Percentiles rank a stretch among this genome's conserved stretches.
phyloP scores from a whole-genome alignment of 2,329 filamentous ascomycete genomes.

The Exophiala sp. region DNA sequence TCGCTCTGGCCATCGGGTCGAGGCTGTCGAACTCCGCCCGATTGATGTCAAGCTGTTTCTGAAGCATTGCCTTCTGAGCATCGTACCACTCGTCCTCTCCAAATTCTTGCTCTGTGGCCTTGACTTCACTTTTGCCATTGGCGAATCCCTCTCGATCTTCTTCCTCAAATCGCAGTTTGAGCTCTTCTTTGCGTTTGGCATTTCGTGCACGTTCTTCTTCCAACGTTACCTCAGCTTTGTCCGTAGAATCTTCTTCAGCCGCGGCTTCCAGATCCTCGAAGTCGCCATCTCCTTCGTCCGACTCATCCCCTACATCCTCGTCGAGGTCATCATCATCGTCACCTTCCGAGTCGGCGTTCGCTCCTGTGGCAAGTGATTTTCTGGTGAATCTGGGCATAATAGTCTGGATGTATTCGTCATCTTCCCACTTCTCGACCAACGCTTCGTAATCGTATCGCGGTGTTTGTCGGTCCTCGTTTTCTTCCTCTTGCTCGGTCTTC shows the following conservation, averaged over 20 bases:
- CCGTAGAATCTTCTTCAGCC: slow-evolving; percentile 38
- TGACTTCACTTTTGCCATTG: slow-evolving; percentile 79
- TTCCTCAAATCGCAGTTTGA: slow-evolving; percentile 91
- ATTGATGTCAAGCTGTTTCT: slow-evolving; percentile 97
- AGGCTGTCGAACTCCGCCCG: slow-evolving; percentile 85
- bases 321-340: slow-evolving; percentile 56
- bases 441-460: slow-evolving; percentile 76
- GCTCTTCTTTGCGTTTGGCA: slow-evolving; percentile 86
- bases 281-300: slow-evolving; percentile 69
- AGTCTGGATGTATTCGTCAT: slow-evolving; percentile 70
- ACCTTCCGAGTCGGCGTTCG: slow-evolving; percentile 52
- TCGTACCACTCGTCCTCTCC: slow-evolving; percentile 99
- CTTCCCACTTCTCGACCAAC: slow-evolving; percentile 80
- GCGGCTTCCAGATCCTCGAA: slow-evolving; percentile 85
- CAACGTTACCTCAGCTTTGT: slow-evolving; percentile 50
- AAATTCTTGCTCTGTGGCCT: slow-evolving; percentile 72
- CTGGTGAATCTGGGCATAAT: slow-evolving; percentile 74
- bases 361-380: slow-evolving; percentile 57
- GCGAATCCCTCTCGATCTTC: slow-evolving; percentile 92
- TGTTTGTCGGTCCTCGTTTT: slow-evolving; percentile 71
- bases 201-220: slow-evolving; percentile 89
- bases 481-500: slow-evolving; percentile 46
- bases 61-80: slow-evolving; percentile 85
- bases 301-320: slow-evolving; percentile 46
- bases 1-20: slow-evolving; percentile 75